phyloP scores from a whole-genome alignment of 768 basidiomycete species.

The Russula olivacea region DNA sequence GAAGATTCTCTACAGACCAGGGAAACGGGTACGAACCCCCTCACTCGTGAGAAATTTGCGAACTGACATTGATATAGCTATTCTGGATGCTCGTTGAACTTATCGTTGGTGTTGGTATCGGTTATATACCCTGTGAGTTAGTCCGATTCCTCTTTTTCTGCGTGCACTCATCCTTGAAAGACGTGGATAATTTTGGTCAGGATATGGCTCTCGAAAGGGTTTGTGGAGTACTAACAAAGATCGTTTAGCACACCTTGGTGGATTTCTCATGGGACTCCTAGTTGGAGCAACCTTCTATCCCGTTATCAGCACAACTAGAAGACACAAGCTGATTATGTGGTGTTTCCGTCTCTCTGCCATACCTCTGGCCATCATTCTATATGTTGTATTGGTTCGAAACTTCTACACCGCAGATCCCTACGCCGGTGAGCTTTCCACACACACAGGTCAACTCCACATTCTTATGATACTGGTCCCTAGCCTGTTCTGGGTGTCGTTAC shows the following conservation, averaged over 20 bases:
- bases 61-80: slow-evolving; percentile 43
- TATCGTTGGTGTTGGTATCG: slow-evolving; percentile 78
- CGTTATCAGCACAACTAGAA: slow-evolving; percentile 72
- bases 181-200: slow-evolving; percentile 86
- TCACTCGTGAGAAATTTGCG: neutral
- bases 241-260: slow-evolving; percentile 71
- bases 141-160: neutral
- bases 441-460: neutral
- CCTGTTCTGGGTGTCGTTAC: slow-evolving; percentile 84
- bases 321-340: slow-evolving; percentile 71
- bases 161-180: slow-evolving; percentile 33
- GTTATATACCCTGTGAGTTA: slow-evolving; percentile 70
- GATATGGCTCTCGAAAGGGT: neutral
- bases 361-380: slow-evolving; percentile 71
- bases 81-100: slow-evolving; percentile 82
- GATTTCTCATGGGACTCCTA: slow-evolving; percentile 79
- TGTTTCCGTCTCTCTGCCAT: slow-evolving; percentile 64
- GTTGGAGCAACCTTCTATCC: slow-evolving; percentile 83
- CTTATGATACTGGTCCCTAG: slow-evolving; percentile 36
- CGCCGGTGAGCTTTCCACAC: slow-evolving; percentile 48
- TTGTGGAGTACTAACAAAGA: slow-evolving; percentile 16
- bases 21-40: slow-evolving; percentile 51
- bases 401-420: slow-evolving; percentile 88
- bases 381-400: slow-evolving; percentile 75
- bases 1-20: slow-evolving; percentile 80